Percentiles rank a stretch among this genome's conserved stretches.
Conservation (phyloP, 2,329 filamentous ascomycete species). For the Microascus cirrosus region DNA sequence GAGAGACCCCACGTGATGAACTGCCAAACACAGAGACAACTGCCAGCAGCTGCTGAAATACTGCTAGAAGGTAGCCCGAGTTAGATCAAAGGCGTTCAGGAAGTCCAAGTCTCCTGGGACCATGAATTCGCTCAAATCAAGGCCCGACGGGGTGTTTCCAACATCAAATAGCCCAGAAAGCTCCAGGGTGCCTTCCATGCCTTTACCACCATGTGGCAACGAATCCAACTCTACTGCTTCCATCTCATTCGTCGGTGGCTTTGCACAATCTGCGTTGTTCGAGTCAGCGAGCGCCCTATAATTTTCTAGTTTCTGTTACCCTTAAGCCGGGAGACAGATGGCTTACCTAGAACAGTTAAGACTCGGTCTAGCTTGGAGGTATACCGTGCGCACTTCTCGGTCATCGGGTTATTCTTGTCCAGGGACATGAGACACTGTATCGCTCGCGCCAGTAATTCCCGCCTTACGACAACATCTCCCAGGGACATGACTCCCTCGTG, state of each 20-base stretch:
- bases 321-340: neutral
- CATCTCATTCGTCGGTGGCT: neutral
- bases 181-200: neutral
- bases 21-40: too few relatives aligned
- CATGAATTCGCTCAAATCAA: constrained; percentile 1
- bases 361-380: neutral
- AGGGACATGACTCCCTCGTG: neutral
- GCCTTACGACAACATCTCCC: neutral
- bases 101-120: constrained; percentile 1
- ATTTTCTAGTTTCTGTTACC: neutral
- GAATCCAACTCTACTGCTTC: neutral
- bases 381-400: constrained; percentile 1
- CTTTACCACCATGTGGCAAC: neutral
- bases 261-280: neutral
- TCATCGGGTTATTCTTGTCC: neutral
- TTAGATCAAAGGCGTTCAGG: neutral
- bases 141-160: neutral
- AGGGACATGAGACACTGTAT: neutral
- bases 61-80: neutral
- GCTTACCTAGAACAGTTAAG: neutral
- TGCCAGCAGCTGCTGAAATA: neutral
- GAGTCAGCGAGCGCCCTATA: neutral
- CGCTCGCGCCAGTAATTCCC: neutral
- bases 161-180: neutral
- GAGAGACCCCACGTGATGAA: too few relatives aligned